Evolutionary conservation across 2,329 filamentous ascomycete species (phyloP).

Genomic region (Fonsecaea monophora): DNA sequence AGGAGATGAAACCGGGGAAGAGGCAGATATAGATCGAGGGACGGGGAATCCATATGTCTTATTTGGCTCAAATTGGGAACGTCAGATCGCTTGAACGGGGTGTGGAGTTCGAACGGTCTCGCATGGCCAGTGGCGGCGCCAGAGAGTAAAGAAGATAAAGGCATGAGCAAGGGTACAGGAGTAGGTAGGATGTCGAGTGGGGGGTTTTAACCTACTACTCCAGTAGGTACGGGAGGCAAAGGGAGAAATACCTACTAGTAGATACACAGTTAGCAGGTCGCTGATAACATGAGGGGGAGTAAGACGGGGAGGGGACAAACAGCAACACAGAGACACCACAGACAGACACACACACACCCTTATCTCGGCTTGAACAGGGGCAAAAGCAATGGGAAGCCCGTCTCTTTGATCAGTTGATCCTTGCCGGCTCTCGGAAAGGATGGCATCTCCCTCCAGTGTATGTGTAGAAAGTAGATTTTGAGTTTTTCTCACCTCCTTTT

Average conservation of each 20-base stretch:
- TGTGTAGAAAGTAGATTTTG: not conserved
- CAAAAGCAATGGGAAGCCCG: not conserved
- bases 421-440: not conserved
- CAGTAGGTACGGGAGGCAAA: not conserved
- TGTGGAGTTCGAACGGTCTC: not conserved
- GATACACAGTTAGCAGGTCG: not conserved
- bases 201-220: conserved; percentile 2
- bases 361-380: conserved; percentile 19
- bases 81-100: conserved; percentile 11
- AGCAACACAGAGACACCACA: conserved; percentile 2
- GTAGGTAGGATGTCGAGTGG: conserved; percentile 7
- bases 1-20: conserved; percentile 20
- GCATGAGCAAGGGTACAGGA: not conserved
- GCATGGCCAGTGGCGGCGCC: not conserved
- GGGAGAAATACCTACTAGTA: not conserved
- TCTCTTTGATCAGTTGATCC: not conserved
- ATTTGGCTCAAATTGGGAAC: conserved; percentile 12
- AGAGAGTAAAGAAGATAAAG: conserved; percentile 4
- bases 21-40: conserved; percentile 5
- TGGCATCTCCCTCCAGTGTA: not conserved
- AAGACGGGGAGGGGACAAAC: not conserved
- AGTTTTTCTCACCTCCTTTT: not conserved
- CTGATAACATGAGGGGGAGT: conserved; percentile 2
- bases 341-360: not conserved
- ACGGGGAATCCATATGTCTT: conserved; percentile 18